Evolutionary conservation across 495 filamentous ascomycete genomes (phyloP).

Genomic region (Aspergillus bertholletiae): DNA sequence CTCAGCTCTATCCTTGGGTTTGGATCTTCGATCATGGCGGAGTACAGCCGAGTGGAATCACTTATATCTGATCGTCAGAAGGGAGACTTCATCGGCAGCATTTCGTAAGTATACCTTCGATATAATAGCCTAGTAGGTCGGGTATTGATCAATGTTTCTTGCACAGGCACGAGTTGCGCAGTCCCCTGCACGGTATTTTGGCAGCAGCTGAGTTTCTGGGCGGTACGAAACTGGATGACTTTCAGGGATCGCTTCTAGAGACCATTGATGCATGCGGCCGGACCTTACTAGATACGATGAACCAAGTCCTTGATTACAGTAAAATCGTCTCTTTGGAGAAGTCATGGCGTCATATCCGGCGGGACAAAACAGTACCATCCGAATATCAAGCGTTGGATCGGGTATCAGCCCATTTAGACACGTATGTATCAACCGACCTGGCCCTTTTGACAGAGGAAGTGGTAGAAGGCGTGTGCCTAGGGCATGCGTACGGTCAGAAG

Average conservation of each 20-base stretch:
- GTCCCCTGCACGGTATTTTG: conserved; percentile 72
- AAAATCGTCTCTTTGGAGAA: conserved; percentile 60
- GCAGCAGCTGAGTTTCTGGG: conserved; percentile 65
- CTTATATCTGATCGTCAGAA: conserved; percentile 60
- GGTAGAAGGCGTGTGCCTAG: conserved; percentile 51
- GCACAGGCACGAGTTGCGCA: conserved; percentile 67
- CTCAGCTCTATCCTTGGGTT: conserved; percentile 58
- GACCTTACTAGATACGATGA: conserved; percentile 75
- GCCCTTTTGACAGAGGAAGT: conserved; percentile 46
- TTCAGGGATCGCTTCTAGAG: conserved; percentile 62
- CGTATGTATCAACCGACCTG: conserved; percentile 41
- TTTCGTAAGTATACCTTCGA: conserved; percentile 48
- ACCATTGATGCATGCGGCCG: conserved; percentile 73
- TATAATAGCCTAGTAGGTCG: conserved; percentile 26
- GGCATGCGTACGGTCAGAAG: conserved; percentile 41
- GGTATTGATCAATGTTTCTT: background rate
- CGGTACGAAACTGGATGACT: conserved; percentile 44
- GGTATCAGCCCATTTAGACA: conserved; percentile 40
- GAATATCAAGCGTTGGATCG: conserved; percentile 31
- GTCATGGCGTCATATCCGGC: conserved; percentile 38
- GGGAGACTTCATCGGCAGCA: conserved; percentile 71
- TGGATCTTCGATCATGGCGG: conserved; percentile 64
- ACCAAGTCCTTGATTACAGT: conserved; percentile 71
- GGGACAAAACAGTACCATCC: conserved; percentile 23
- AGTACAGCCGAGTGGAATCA: conserved; percentile 59